Evolutionary conservation across 78 protist genomes (phyloP).

Genomic region (Andalucia godoyi): DNA sequence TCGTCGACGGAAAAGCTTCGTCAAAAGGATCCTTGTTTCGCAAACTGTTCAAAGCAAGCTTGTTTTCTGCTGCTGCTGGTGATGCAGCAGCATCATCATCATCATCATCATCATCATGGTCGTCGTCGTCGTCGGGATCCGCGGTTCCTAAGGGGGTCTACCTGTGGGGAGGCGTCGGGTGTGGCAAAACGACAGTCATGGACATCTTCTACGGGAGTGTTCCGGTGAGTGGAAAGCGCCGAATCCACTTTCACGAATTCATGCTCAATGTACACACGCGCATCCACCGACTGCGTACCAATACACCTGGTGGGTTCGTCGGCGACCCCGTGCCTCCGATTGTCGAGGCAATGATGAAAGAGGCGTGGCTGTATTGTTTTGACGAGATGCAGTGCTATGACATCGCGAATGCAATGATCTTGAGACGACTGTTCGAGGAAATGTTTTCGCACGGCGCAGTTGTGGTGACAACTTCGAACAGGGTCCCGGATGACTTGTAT

Average conservation of each 20-base stretch:
- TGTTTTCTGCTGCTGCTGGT: no score
- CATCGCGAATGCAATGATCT: slow-evolving; percentile 83
- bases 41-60: no score
- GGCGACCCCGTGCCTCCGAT: neutral
- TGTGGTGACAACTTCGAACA: slow-evolving; percentile 75
- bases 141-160: slow-evolving; percentile 63
- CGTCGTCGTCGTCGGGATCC: no score
- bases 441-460: slow-evolving; percentile 62
- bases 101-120: no score
- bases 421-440: slow-evolving; percentile 54
- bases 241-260: slow-evolving; percentile 79
- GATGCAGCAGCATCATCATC: no score
- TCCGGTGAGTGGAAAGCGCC: slow-evolving; percentile 14
- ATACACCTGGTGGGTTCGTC: neutral
- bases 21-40: no score
- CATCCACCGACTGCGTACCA: neutral
- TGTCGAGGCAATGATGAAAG: neutral
- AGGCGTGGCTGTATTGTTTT: slow-evolving; percentile 69
- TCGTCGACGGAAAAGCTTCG: no score
- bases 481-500: slow-evolving; percentile 71
- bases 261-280: slow-evolving; percentile 76
- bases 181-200: slow-evolving; percentile 83
- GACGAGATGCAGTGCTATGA: slow-evolving; percentile 85
- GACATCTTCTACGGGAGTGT: slow-evolving; percentile 59
- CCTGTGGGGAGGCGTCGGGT: slow-evolving; percentile 77